Percentiles rank a stretch among this genome's conserved stretches.
Evolutionary conservation across 352 stramenopile species (phyloP).

Genomic region (Pythium dissimile): DNA sequence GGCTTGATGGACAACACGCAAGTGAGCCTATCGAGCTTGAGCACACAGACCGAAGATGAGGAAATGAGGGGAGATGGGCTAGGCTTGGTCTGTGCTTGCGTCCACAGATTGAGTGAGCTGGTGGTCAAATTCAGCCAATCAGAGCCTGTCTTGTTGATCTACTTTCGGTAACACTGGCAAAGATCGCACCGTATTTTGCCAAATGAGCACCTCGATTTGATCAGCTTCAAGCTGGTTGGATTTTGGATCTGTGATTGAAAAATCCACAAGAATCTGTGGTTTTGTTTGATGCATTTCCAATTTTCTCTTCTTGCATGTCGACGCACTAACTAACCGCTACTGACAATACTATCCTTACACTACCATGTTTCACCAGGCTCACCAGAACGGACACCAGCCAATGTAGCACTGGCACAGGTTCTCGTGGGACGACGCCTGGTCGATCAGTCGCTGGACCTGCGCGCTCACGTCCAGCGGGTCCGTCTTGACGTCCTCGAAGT

Average conservation of each 20-base stretch:
- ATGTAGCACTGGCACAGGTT: conserved; percentile 99
- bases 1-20: conserved; percentile 14
- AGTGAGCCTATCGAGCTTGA: neutral
- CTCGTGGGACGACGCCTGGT: conserved; percentile 97
- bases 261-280: too few relatives aligned
- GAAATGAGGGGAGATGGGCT: neutral
- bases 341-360: too few relatives aligned
- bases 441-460: conserved; percentile 96
- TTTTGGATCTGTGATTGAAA: neutral
- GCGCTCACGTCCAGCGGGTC: conserved; percentile 74
- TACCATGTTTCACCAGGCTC: conserved; percentile 3
- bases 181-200: conserved; percentile 1
- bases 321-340: too few relatives aligned
- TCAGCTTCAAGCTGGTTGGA: conserved; percentile 12
- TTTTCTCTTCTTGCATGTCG: neutral
- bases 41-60: too few relatives aligned
- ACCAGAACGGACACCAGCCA: conserved; percentile 96
- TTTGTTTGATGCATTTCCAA: too few relatives aligned
- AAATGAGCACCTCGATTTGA: neutral
- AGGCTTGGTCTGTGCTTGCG: conserved; percentile 8
- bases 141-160: neutral
- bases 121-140: conserved; percentile 11
- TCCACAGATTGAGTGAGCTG: conserved; percentile 22
- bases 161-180: neutral
- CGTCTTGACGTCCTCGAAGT: conserved; percentile 88